phyloP scores from a whole-genome alignment of 139 green algal species.

The Yamagishiella unicocca region DNA sequence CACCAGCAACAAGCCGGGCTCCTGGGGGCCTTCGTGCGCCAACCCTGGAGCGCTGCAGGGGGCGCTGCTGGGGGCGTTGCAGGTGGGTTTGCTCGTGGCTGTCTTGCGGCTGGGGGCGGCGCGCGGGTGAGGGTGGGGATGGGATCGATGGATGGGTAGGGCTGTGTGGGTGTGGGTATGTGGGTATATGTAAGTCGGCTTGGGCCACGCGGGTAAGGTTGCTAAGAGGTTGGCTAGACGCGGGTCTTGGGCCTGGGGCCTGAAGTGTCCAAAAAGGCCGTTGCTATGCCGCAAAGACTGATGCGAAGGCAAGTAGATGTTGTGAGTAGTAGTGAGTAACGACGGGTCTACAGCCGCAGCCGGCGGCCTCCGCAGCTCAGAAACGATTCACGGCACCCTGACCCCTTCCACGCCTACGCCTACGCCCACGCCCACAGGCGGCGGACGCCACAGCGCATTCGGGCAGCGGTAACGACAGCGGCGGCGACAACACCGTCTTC shows the following conservation, averaged over 20 bases:
- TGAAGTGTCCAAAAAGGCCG: not conserved
- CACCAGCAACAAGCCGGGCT: not conserved
- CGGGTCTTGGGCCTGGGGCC: not conserved
- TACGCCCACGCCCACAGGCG: not conserved
- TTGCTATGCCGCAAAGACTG: not conserved
- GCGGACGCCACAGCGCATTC: not conserved
- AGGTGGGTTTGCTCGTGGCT: not conserved
- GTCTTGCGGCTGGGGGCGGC: too few relatives aligned
- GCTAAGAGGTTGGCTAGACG: not conserved
- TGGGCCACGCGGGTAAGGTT: not conserved
- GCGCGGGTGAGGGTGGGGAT: not conserved
- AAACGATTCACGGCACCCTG: not conserved
- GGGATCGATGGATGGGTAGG: not conserved
- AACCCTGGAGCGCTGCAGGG: conserved; percentile 59
- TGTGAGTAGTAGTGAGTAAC: not conserved
- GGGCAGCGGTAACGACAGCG: not conserved
- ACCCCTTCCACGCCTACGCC: not conserved
- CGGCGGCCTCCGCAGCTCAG: too few relatives aligned
- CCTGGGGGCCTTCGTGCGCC: conserved; percentile 50
- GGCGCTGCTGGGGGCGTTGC: conserved; percentile 41
- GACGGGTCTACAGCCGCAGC: too few relatives aligned
- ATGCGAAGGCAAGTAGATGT: not conserved
- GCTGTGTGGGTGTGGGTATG: not conserved
- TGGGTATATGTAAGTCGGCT: not conserved
- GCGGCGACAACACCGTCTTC: conserved; percentile 29